phyloP scores from a whole-genome alignment of 2,329 filamentous ascomycete genomes.

The Trichoderma koningii region DNA sequence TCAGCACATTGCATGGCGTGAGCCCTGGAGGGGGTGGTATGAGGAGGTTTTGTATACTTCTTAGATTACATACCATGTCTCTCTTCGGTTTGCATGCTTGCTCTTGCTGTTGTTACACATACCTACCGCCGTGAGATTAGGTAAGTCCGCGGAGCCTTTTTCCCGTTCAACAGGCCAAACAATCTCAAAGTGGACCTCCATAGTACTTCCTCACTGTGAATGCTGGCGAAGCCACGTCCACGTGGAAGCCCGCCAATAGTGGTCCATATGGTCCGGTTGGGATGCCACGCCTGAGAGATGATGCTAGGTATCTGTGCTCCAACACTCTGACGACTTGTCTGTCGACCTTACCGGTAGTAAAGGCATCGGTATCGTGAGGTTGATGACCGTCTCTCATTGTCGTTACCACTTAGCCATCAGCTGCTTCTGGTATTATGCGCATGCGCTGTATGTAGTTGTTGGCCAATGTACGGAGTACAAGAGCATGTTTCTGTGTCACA shows the following conservation, averaged over 20 bases:
- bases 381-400: not conserved
- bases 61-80: not conserved
- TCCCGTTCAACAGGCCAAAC: constrained; percentile 19
- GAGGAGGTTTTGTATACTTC: not conserved
- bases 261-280: not conserved
- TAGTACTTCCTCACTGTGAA: constrained; percentile 2
- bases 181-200: constrained; percentile 10
- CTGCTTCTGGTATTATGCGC: not conserved
- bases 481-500: constrained; percentile 8
- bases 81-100: not conserved
- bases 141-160: constrained; percentile 11
- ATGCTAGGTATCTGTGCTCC: not conserved
- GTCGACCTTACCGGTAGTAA: not conserved
- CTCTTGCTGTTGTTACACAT: not conserved
- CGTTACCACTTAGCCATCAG: not conserved
- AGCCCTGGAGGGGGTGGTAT: not conserved
- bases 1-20: constrained; percentile 18
- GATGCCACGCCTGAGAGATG: not conserved
- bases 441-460: not conserved
- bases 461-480: constrained; percentile 17
- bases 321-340: not conserved
- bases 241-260: constrained; percentile 25
- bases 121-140: not conserved
- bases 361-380: not conserved
- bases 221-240: constrained; percentile 20